Evolutionary conservation across 805 yeast genomes (phyloP).

Genomic region (Metschnikowia anglica): DNA sequence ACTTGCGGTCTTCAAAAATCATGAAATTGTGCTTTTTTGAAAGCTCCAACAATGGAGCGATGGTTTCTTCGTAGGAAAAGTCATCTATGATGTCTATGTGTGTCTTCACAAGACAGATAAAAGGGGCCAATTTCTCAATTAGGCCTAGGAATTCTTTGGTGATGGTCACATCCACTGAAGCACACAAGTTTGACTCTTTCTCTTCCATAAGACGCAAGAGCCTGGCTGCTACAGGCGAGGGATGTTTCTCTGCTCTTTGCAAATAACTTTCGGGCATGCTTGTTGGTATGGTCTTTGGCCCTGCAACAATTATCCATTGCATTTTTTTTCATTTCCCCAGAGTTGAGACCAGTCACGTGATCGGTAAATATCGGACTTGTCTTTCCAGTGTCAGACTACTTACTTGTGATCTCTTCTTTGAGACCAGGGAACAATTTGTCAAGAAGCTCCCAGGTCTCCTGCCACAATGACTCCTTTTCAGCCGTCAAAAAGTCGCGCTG

Average conservation of each 20-base stretch:
- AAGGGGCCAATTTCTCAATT: constrained; percentile 84
- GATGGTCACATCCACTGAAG: constrained; percentile 85
- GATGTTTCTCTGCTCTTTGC: constrained; percentile 66
- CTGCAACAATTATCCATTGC: background rate
- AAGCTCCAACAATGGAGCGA: constrained; percentile 67
- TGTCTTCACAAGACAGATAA: constrained; percentile 87
- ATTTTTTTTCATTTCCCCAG: constrained; percentile 1
- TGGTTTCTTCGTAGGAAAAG: constrained; percentile 76
- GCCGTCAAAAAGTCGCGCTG: constrained; percentile 27
- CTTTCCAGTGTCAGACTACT: background rate
- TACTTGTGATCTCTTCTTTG: constrained; percentile 11
- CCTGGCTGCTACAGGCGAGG: constrained; percentile 76
- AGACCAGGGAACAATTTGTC: constrained; percentile 31
- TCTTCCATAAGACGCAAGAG: constrained; percentile 70
- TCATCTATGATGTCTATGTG: constrained; percentile 93
- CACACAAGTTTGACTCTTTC: constrained; percentile 88
- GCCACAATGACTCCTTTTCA: constrained; percentile 30
- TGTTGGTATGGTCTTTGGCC: background rate
- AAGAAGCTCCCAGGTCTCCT: constrained; percentile 33
- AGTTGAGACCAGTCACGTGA: constrained; percentile 8
- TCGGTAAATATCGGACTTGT: background rate
- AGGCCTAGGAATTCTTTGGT: constrained; percentile 72
- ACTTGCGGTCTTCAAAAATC: constrained; percentile 95
- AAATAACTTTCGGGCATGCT: constrained; percentile 45
- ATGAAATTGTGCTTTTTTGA: constrained; percentile 82